These are phyloP conservation scores for Polyplosphaeria fusca DNA, from an alignment of 495 filamentous ascomycete genomes.

Conservation along the genomic window DNA sequence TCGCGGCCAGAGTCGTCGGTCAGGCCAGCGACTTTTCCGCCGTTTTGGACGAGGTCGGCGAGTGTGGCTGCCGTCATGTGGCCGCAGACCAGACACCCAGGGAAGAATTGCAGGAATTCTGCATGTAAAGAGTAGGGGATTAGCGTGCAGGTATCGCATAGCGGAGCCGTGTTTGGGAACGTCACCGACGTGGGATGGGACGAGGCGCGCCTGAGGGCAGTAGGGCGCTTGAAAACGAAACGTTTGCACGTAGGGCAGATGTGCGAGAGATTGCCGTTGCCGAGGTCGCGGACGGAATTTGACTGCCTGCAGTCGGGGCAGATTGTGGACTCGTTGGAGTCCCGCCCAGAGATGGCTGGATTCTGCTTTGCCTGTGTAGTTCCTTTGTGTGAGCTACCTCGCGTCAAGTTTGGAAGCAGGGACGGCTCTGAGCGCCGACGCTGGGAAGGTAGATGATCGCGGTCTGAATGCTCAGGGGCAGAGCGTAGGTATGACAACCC, in stretches of 20 bases:
- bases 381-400: too few relatives aligned
- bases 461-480: too few relatives aligned
- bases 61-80: slow-evolving; percentile 2
- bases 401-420: too few relatives aligned
- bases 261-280: background rate
- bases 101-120: slow-evolving; percentile 8
- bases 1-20: background rate
- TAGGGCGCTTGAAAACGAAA: background rate
- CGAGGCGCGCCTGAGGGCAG: background rate
- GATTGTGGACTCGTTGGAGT: background rate
- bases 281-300: background rate
- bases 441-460: too few relatives aligned
- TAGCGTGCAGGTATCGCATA: background rate
- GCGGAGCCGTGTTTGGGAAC: background rate
- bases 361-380: too few relatives aligned
- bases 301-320: background rate
- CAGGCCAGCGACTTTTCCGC: background rate
- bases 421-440: too few relatives aligned
- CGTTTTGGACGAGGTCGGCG: background rate
- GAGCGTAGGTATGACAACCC: background rate
- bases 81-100: slow-evolving; percentile 1
- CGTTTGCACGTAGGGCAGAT: background rate
- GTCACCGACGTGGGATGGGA: background rate
- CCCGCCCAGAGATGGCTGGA: too few relatives aligned
- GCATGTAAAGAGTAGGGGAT: background rate